These are phyloP conservation scores for Rhizopogon vesiculosus DNA, from an alignment of 768 basidiomycete species.

Conservation along the genomic window DNA sequence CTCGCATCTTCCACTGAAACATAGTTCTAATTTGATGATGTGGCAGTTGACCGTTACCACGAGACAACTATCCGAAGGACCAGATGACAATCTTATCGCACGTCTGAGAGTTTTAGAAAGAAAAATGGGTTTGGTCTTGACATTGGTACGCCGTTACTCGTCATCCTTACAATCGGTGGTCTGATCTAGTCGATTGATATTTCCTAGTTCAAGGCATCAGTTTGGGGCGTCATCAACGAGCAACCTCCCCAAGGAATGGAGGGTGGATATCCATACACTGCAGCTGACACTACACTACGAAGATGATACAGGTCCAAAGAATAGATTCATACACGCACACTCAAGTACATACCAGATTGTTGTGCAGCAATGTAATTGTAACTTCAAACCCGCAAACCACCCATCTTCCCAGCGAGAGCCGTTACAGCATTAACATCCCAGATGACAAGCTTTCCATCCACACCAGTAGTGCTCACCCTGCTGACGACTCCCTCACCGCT, in stretches of 20 bases:
- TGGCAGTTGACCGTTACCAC: constrained; percentile 61
- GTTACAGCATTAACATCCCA: constrained; percentile 75
- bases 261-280: constrained; percentile 14
- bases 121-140: constrained; percentile 94
- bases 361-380: constrained; percentile 5
- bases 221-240: constrained; percentile 91
- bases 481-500: constrained; percentile 50
- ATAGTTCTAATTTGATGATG: not conserved
- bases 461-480: constrained; percentile 86
- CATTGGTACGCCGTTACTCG: constrained; percentile 51
- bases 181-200: constrained; percentile 1
- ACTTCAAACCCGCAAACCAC: constrained; percentile 40
- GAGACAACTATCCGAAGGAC: constrained; percentile 65
- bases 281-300: constrained; percentile 4
- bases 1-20: not conserved
- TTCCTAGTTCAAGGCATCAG: constrained; percentile 87
- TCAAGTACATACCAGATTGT: not conserved
- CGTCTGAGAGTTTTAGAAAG: constrained; percentile 80
- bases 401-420: constrained; percentile 45
- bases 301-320: not conserved
- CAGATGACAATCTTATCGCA: constrained; percentile 72
- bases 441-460: constrained; percentile 89
- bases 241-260: constrained; percentile 37
- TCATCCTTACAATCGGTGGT: not conserved
- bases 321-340: not conserved